Base-by-base conservation (phyloP, 2,329 filamentous ascomycete genomes). In the Colletotrichum chrysophilum region DNA sequence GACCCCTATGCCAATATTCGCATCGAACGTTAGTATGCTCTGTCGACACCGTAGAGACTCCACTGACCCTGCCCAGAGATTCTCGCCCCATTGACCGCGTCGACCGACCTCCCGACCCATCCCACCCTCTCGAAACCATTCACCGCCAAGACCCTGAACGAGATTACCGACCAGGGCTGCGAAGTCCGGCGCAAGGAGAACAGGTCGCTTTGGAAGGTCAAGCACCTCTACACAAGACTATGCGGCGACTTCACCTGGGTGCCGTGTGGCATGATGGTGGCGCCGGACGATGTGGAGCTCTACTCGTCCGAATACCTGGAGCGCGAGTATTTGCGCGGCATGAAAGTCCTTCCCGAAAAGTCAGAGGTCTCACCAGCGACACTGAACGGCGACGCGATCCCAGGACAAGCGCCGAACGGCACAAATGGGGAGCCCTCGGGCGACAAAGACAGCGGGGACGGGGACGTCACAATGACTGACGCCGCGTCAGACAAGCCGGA, bases 111-210 rank as follows among this genome's bases (percentile, higher is more conserved):
- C 18, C 90, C 94, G 16, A 89, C 89, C 71, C 95, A 97, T 82
- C 93, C 94, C 67, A 93, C 93, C 28, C 87, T 96, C 55, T 95
- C 94, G 76, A 89, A 92, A 78, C 92, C 95, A 0, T 97, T 95
- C 82, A 93, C 89, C 16, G 95, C 94, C 66, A 93, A 91, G 78
- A 94, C 93, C 13, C 88, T 97, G 21, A 93, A 91, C 66, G 91
- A 94, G 77, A 89, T 97, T 71, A 91, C 93, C 21, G 88, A 88
- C 60, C 93, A 96, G 84, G 93, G 92, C 70, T 90, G 91, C 78
- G 89, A 91, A 72, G 93, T 95, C 79, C 91, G 95, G 87, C 92
- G 94, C 73, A 93, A 94, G 81, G 95, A 97, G 82, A 94, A 94
- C 77, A 87, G 88, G 30, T 92, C 93, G 7, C 86, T 96, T 13